A percentile compares a stretch with the other conserved stretches of the same genome.
Evolutionary conservation across 441 rosid genomes (phyloP).

Genomic region (Gossypium lobatum): DNA sequence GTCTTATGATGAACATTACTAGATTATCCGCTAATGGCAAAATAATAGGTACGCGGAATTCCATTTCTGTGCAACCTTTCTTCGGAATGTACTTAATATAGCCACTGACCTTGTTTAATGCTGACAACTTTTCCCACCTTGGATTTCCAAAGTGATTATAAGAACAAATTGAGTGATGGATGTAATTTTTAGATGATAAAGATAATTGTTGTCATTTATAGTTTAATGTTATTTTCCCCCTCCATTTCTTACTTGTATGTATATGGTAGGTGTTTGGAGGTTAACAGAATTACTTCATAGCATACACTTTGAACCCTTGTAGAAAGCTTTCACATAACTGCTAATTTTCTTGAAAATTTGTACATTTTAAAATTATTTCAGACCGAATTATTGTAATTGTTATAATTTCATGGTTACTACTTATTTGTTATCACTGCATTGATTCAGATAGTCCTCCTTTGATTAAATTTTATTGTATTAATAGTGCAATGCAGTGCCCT

Average conservation of each 20-base stretch:
- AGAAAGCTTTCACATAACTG: background rate
- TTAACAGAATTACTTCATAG: background rate
- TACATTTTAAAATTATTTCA: background rate
- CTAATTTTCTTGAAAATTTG: background rate
- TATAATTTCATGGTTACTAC: background rate
- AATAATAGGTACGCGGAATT: conserved; percentile 36
- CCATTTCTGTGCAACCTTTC: background rate
- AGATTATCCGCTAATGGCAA: conserved; percentile 40
- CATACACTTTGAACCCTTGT: background rate
- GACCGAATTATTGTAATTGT: background rate
- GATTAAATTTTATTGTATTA: background rate
- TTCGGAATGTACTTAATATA: conserved; percentile 7
- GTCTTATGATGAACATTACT: conserved; percentile 30
- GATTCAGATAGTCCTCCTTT: background rate
- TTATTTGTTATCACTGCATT: background rate
- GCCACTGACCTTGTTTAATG: background rate
- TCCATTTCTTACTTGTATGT: background rate
- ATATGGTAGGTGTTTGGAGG: background rate
- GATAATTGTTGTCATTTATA: background rate
- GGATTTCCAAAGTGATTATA: background rate
- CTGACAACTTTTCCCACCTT: background rate
- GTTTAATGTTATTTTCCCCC: background rate
- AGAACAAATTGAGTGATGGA: conserved; percentile 8
- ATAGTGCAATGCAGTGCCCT: background rate
- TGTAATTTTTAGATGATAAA: conserved; percentile 7